A percentile compares a stretch with the other conserved stretches of the same genome.
Evolutionary conservation across 257 asterid species (phyloP).

Genomic region (Jasminum sambac): DNA sequence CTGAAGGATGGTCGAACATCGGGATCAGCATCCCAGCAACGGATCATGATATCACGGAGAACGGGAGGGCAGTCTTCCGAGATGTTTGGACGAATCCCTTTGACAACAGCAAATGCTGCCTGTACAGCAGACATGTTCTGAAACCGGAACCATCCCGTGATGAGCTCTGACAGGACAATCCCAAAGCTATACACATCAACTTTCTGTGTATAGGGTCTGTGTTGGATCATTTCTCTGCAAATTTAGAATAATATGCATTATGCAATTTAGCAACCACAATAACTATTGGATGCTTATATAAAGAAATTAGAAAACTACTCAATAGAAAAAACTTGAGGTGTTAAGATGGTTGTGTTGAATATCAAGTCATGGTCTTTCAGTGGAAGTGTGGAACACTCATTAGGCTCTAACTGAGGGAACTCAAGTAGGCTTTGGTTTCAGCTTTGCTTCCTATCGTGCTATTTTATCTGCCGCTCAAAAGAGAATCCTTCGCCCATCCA

Average conservation of each 20-base stretch:
- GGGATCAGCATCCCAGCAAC: conserved; percentile 89
- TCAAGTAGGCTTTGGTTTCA: not conserved
- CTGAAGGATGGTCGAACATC: conserved; percentile 85
- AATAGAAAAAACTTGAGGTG: not conserved
- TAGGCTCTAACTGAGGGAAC: not conserved
- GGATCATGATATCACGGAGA: conserved; percentile 82
- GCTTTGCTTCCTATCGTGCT: not conserved
- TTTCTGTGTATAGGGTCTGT: conserved; percentile 91
- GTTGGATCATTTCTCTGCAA: conserved; percentile 99
- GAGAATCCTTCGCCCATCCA: not conserved
- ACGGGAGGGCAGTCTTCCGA: conserved; percentile 80
- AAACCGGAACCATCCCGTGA: conserved; percentile 93
- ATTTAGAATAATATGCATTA: conserved; percentile 21
- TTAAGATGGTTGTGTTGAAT: not conserved
- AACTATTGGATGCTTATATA: not conserved
- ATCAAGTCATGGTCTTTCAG: not conserved
- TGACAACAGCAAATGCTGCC: conserved; percentile 97
- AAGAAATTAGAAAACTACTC: not conserved
- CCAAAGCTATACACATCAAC: conserved; percentile 98
- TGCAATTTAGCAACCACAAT: conserved; percentile 21
- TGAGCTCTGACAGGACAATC: conserved; percentile 94
- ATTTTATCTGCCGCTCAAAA: not conserved
- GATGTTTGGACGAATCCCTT: conserved; percentile 83
- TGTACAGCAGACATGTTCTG: conserved; percentile 98
- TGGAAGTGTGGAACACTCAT: not conserved